These are phyloP conservation scores for Zoysia japonica DNA, from an alignment of 176 grass and related monocot species.

Conservation along the genomic window DNA sequence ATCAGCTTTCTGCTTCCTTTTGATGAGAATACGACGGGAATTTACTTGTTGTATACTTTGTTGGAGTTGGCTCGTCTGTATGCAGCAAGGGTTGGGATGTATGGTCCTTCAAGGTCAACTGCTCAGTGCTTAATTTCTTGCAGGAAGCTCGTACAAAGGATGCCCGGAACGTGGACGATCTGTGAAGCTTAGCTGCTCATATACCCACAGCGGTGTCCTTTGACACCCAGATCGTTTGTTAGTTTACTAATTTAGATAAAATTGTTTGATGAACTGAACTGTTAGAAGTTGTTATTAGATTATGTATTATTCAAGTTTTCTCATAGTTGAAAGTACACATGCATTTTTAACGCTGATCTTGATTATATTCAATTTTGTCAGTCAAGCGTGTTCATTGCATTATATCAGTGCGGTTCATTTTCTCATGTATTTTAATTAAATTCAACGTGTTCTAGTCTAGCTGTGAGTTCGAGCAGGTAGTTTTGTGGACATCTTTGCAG, in stretches of 20 bases:
- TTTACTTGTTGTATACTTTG: constrained; percentile 3
- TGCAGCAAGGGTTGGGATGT: constrained; percentile 22
- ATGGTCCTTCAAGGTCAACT: constrained; percentile 11
- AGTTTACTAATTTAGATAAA: neutral
- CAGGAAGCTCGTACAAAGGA: constrained; percentile 4
- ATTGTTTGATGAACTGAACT: neutral
- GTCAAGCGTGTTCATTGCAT: too few species aligned
- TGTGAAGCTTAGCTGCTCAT: neutral
- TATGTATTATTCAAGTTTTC: neutral
- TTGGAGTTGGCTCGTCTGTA: constrained; percentile 21
- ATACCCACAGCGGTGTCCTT: too few species aligned
- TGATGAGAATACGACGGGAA: constrained; percentile 7
- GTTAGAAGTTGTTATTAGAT: neutral
- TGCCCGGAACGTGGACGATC: neutral
- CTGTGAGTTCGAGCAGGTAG: too few species aligned
- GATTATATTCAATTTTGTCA: too few species aligned
- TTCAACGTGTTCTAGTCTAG: too few species aligned
- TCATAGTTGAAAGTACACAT: neutral
- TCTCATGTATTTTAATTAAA: too few species aligned
- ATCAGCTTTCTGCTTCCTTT: constrained; percentile 26
- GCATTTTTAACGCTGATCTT: too few species aligned
- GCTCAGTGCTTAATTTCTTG: neutral
- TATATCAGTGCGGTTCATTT: too few species aligned
- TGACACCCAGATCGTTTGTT: neutral
- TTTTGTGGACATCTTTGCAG: too few species aligned